Evolutionary conservation across 106 monocot genomes (phyloP), one percentile per base, ranked within the genome.

Genomic region (Vanilla planifolia): DNA sequence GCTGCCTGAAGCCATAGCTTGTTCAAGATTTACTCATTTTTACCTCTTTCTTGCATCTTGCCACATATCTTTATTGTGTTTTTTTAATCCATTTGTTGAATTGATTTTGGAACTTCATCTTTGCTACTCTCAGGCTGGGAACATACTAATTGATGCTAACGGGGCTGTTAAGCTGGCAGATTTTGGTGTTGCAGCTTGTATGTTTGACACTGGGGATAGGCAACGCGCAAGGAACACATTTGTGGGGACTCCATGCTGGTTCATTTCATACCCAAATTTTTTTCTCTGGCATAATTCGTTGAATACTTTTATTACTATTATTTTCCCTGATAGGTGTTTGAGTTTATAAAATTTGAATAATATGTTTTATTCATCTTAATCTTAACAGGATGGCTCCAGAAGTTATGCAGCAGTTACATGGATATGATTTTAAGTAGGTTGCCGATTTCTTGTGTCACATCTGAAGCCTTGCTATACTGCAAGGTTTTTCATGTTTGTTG

Each of bases 221-320:
- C 95, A 90, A 61, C 75, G 86, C 3, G 75, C 86, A 42, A 63
- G 95, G 70, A 95, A 95, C 62, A 95, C 89, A 17, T 95, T 95
- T 75, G 89, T 90, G 43, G 95, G 95, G 44, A 95, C 95, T 33
- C 95, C 95, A 61, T 95, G 95, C 83, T 95, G 95, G 93, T 93
- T 58, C 48, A 27, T 72, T 33, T 70, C 63, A 10, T 6, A 33
- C 26, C 8, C 33, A 57, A 8, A 10, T 1, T 57, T 57, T n/a
- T n/a, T 57, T 35, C 33, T 57, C 10, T 8, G 19, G 28, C 9
- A 17, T 35, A 35, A 21, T 35, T 33, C 33, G 0, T 9, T 10
- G 9, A 57, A 57, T 57, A 35, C 7, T 33, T 56, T 34, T 57
- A 17, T 57, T 57, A 17, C 16, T 6, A 57, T 35, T 19, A 19